Evolutionary conservation across 108 stramenopile species (phyloP), one percentile per base, ranked within the genome.

Genomic region (Pinguiococcus pyrenoidosus): DNA sequence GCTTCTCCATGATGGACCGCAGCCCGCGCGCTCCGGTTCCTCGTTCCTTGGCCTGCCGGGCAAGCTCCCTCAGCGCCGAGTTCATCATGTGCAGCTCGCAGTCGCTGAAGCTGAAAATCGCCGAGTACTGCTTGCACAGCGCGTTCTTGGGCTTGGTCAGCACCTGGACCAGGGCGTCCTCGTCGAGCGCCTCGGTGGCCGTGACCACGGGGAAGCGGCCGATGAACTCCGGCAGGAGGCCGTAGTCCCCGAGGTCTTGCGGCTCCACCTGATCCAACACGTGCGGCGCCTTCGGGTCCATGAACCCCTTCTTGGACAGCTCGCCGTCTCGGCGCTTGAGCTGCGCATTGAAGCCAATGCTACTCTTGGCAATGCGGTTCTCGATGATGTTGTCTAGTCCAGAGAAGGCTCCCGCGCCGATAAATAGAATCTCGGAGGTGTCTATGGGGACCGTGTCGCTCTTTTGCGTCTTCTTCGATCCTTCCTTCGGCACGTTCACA

Each of bases 401-500:
- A 29, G 89, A 72, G 62, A 89, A 96, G n/a, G 94, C 90, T 4
- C 94, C 94, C 4, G 90, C 90, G 45, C 85, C 84, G 56, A 96
- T 96, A 65, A 96, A 96, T 27, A 96, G 78, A 42, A 96, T 92
- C 55, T 92, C 85, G 21, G 87, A 80, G 13, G 94, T 96, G 68
- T 96, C 94, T 46, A 96, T 92, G 54, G 83, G 83, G 58, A 92
- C 70, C 45, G 88, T 85, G 46, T 92, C 89, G 13, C 84, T 84
- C 30, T 83, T 69, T 18, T 87, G 87, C 59, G 89, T 89, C 72
- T 96, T 96, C 20, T 35, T 24, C 1, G 62, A 63, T 6, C 79
- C 63, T 57, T 81, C 86, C 76, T 96, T 96, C n/a, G 94, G 94
- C 32, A 96, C 94, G 71, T 91, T 96, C 14, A 92, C 83, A 2